A percentile compares a stretch with the other conserved stretches of the same genome.
phyloP scores from a whole-genome alignment of 2,329 filamentous ascomycete genomes.

The Gaeumannomyces sp. region DNA sequence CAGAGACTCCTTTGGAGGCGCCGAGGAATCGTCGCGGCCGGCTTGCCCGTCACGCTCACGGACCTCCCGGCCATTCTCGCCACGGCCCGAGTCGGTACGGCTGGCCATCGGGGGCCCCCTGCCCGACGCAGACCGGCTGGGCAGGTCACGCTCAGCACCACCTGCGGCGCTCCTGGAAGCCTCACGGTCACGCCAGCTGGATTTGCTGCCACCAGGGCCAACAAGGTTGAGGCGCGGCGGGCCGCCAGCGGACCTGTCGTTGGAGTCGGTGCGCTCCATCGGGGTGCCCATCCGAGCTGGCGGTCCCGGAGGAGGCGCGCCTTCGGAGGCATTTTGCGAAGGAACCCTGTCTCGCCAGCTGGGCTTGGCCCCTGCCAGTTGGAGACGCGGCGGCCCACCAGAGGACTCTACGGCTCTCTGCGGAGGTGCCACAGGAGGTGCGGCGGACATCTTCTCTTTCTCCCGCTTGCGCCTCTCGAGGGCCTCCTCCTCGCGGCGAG shows the following conservation, averaged over 20 bases:
- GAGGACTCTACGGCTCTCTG: constrained; percentile 36
- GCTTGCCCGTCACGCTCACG: not conserved
- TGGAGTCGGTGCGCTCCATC: constrained; percentile 37
- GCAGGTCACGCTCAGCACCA: constrained; percentile 18
- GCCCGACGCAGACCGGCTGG: constrained; percentile 29
- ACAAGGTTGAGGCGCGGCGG: constrained; percentile 52
- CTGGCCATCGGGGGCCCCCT: constrained; percentile 33
- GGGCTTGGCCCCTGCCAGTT: constrained; percentile 44
- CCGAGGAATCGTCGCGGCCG: constrained; percentile 30
- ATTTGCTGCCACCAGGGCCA: constrained; percentile 34
- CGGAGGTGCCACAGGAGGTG: constrained; percentile 19
- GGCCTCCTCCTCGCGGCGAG: constrained; percentile 81
- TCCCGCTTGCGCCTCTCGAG: constrained; percentile 66
- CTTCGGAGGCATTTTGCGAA: constrained; percentile 25
- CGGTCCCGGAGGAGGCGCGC: constrained; percentile 23
- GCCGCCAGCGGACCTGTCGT: constrained; percentile 37
- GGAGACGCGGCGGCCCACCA: constrained; percentile 53
- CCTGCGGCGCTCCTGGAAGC: constrained; percentile 36
- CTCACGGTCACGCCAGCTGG: constrained; percentile 56
- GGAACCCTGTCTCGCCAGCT: constrained; percentile 60
- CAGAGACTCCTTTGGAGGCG: constrained; percentile 40
- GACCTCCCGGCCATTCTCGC: constrained; percentile 28
- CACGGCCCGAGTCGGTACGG: constrained; percentile 36
- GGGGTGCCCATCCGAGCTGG: constrained; percentile 25
- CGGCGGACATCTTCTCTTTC: constrained; percentile 42